A percentile compares a stretch with the other conserved stretches of the same genome.
phyloP scores from a whole-genome alignment of 345 rosid species.

The Chamaenerion angustifolium region DNA sequence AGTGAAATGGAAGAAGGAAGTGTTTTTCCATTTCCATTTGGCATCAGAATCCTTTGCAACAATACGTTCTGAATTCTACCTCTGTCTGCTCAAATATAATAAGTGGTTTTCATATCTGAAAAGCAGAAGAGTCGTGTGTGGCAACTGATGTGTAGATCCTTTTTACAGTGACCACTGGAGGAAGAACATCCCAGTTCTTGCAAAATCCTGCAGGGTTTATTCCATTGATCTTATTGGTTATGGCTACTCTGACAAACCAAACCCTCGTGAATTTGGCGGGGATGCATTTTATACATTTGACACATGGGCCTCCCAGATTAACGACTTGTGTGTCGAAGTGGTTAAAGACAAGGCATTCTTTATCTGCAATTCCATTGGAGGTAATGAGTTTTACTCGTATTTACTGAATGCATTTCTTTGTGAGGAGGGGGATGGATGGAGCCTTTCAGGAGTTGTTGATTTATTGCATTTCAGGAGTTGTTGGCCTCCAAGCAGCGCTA shows the following conservation, averaged over 20 bases:
- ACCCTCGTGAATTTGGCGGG: constrained; percentile 48
- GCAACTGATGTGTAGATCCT: constrained; percentile 1
- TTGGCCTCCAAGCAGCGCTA: constrained; percentile 90
- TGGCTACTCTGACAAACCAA: constrained; percentile 87
- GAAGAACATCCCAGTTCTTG: constrained; percentile 69
- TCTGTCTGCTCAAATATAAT: too few species aligned
- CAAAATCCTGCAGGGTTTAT: constrained; percentile 54
- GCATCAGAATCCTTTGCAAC: too few species aligned
- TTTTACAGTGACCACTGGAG: constrained; percentile 71
- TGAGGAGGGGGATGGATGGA: too few species aligned
- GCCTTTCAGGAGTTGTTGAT: constrained; percentile 50
- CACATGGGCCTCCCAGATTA: constrained; percentile 77
- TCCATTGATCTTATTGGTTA: constrained; percentile 85
- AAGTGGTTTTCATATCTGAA: too few species aligned
- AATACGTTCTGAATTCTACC: too few species aligned
- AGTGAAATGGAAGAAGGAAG: not conserved
- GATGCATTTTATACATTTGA: constrained; percentile 67
- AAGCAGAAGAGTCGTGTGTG: too few species aligned
- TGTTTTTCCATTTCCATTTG: too few species aligned
- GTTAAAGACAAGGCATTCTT: constrained; percentile 77
- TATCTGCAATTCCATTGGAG: constrained; percentile 90
- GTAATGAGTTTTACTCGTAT: constrained; percentile 21
- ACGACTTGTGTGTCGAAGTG: constrained; percentile 52
- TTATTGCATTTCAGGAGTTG: constrained; percentile 40
- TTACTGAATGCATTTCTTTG: not conserved